These are phyloP conservation scores for Volvox carteri DNA, from an alignment of 163 green algal genomes.

Conservation along the genomic window DNA sequence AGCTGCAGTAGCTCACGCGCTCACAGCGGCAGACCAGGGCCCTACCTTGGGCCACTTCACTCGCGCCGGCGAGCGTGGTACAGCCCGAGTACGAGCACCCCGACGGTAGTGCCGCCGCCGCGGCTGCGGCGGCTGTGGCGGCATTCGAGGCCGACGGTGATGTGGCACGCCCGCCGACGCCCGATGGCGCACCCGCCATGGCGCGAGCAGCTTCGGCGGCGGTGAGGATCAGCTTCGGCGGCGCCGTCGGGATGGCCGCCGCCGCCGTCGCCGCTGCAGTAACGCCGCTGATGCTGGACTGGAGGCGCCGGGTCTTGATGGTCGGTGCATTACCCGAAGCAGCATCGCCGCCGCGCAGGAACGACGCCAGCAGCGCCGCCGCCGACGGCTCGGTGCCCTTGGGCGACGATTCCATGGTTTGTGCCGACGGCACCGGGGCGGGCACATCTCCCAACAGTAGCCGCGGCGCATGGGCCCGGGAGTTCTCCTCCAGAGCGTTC, in stretches of 20 bases:
- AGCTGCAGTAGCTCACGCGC: conserved; percentile 16
- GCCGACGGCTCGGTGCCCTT: conserved; percentile 11
- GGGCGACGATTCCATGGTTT: neutral
- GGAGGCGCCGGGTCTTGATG: neutral
- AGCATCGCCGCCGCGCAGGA: neutral
- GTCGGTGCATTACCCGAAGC: neutral
- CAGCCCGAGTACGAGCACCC: conserved; percentile 36
- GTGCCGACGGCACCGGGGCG: neutral
- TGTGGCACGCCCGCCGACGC: neutral
- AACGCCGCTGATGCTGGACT: neutral
- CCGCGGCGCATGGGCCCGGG: neutral
- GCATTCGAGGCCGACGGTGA: neutral
- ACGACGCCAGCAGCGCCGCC: conserved; percentile 35
- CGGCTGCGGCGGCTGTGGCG: too few relatives aligned
- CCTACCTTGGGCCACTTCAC: neutral
- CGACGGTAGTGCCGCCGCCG: too few relatives aligned
- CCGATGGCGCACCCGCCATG: neutral
- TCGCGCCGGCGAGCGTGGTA: neutral
- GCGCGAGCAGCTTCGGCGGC: neutral
- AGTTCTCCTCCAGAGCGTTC: neutral
- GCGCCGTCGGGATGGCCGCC: neutral
- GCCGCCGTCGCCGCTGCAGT: neutral
- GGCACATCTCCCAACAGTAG: conserved; percentile 1
- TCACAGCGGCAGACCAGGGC: conserved; percentile 18
- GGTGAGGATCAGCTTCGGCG: neutral